Conservation (phyloP, 164 flowering plant species). For the Chimonanthus praecox region DNA sequence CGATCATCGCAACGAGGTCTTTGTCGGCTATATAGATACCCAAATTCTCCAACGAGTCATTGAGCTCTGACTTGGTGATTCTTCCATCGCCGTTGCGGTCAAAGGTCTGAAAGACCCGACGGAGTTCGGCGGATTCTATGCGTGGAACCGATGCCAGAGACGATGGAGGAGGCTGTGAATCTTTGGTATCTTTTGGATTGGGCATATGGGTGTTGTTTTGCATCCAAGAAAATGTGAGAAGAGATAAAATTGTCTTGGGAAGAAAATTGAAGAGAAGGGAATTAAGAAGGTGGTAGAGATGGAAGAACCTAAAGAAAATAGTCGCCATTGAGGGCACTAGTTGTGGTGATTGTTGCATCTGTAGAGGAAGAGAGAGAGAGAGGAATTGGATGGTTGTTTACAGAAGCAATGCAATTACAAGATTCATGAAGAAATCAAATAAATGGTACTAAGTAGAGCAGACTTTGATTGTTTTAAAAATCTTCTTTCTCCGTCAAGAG, state of each 20-base stretch:
- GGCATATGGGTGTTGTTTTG: not conserved
- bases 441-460: not conserved
- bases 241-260: constrained; percentile 1
- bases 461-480: not conserved
- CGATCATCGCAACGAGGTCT: constrained; percentile 42
- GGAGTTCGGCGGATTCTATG: constrained; percentile 24
- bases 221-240: not conserved
- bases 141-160: not conserved
- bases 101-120: constrained; percentile 50
- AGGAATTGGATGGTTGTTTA: not conserved
- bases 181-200: not conserved
- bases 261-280: not conserved
- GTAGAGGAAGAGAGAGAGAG: not conserved
- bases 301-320: not conserved
- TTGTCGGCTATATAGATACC: constrained; percentile 43
- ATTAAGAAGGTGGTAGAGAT: constrained; percentile 4
- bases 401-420: not conserved
- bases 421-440: not conserved
- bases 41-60: constrained; percentile 41
- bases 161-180: not conserved
- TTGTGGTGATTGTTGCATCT: not conserved
- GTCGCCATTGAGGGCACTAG: not conserved
- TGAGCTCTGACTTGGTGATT: constrained; percentile 45
- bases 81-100: constrained; percentile 52
- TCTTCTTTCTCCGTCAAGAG: not conserved